These are phyloP conservation scores for Entrophospora sp. DNA, from an alignment of 192 early-diverging fungal species.

Conservation along the genomic window DNA sequence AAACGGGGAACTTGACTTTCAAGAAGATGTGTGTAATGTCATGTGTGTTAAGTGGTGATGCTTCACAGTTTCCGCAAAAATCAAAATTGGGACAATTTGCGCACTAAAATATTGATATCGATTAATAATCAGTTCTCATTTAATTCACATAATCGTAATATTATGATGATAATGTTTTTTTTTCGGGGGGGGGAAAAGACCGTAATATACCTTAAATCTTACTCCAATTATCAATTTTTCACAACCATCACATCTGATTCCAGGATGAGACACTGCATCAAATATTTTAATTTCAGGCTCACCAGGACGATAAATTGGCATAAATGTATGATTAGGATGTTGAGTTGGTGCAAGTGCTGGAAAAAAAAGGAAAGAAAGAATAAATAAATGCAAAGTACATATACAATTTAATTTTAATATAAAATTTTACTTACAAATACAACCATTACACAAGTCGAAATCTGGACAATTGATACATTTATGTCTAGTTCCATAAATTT, in stretches of 20 bases:
- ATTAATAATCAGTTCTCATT: no score
- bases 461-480: slow-evolving; percentile 49
- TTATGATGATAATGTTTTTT: no score
- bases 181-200: no score
- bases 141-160: no score
- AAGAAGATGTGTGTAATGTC: slow-evolving; percentile 37
- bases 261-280: slow-evolving; percentile 25
- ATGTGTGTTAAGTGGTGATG: slow-evolving; percentile 26
- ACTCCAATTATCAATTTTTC: slow-evolving; percentile 32
- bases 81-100: slow-evolving; percentile 54
- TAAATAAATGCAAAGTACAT: not conserved
- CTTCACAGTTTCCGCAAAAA: slow-evolving; percentile 53
- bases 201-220: slow-evolving; percentile 43
- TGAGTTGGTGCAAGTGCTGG: slow-evolving; percentile 27
- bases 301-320: slow-evolving; percentile 24
- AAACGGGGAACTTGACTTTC: slow-evolving; percentile 36
- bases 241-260: slow-evolving; percentile 41
- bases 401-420: not conserved
- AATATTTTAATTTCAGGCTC: slow-evolving; percentile 24
- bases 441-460: slow-evolving; percentile 50
- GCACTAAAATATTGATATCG: no score
- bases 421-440: slow-evolving; percentile 26
- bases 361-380: not conserved
- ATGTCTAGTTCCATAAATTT: slow-evolving; percentile 47
- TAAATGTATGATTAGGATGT: slow-evolving; percentile 38